Conservation (phyloP, 495 filamentous ascomycete genomes). For the Penicillium argentinense region DNA sequence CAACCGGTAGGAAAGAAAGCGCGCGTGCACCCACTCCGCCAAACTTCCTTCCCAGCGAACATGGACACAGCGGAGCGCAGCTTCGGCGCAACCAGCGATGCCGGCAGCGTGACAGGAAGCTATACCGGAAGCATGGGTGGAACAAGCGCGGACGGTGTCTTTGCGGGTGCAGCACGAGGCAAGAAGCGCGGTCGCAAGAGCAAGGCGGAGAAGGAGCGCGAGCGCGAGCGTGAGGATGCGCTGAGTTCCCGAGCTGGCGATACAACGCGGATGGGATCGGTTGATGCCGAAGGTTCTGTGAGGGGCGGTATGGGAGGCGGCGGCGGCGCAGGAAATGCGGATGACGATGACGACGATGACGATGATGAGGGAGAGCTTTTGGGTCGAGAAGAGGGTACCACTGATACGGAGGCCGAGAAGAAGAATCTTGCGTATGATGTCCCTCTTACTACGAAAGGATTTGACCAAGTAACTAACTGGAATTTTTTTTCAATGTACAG, state of each 20-base stretch:
- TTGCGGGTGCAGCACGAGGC: constrained; percentile 40
- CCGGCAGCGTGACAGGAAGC: constrained; percentile 67
- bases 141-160: constrained; percentile 50
- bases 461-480: too few relatives aligned
- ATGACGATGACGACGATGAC: constrained; percentile 64
- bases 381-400: constrained; percentile 59
- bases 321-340: constrained; percentile 44
- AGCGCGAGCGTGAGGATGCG: constrained; percentile 49
- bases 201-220: constrained; percentile 52
- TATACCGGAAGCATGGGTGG: constrained; percentile 54
- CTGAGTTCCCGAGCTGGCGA: constrained; percentile 50
- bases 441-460: too few relatives aligned
- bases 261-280: constrained; percentile 41
- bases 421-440: constrained; percentile 61
- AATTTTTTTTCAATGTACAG: constrained; percentile 30
- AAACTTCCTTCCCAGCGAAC: constrained; percentile 79
- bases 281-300: constrained; percentile 44
- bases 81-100: constrained; percentile 64
- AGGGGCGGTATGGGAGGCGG: constrained; percentile 45
- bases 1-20: constrained; percentile 32
- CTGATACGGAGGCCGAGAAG: constrained; percentile 67
- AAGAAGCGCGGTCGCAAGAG: constrained; percentile 68
- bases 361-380: constrained; percentile 63
- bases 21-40: constrained; percentile 74
- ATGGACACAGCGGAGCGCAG: constrained; percentile 54